Base-by-base conservation (phyloP, 306 rosid genomes). In the Inga oerstediana region DNA sequence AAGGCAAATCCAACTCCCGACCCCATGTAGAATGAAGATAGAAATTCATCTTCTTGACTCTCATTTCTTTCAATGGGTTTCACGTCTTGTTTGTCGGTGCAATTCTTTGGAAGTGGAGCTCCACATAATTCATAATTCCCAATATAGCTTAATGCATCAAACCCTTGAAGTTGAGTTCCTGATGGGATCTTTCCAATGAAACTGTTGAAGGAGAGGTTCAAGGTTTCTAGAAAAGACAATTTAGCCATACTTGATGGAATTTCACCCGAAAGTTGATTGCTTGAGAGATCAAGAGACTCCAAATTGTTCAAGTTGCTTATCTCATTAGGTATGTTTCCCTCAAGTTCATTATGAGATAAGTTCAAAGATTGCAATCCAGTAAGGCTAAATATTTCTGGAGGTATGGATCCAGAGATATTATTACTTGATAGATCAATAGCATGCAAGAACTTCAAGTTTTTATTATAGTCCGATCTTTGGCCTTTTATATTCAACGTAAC, bases 391-490 rank as follows among this genome's bases (percentile, higher is more conserved):
- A 56, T 19, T 20, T 56, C 27, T 56, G 27, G 10, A 19, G 64
- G 64, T 56, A 56, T 56, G 7, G 27, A 5, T 56, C 64, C 27
- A 20, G 64, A 56, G 11, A 56, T 56, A 35, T n/a, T 67, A 15
- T 86, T 86, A 14, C 76, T 59, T 3, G 74, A 86, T 44, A 61
- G 79, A 37, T 82, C 74, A 2, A 84, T 4, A 45, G 22, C 5
- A 16, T 11, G 41, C 66, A 10, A 32, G 30, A 5, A 79, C 76
- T 49, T 30, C 13, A 6, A 0, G 19, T 51, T 49, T 32, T 9
- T 2, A 0, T 6, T 3, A 54, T 54, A 54, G 1, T 0, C 6
- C 10, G 0, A 54, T 54, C 2, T 6, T 54, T 54, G 61, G 10
- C 64, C 71, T 65, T 65, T 65, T 14, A 13, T 30, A 13, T 10